Base-by-base conservation (phyloP, 495 filamentous ascomycete species). In the Paragyromitra xinjiangensis region DNA sequence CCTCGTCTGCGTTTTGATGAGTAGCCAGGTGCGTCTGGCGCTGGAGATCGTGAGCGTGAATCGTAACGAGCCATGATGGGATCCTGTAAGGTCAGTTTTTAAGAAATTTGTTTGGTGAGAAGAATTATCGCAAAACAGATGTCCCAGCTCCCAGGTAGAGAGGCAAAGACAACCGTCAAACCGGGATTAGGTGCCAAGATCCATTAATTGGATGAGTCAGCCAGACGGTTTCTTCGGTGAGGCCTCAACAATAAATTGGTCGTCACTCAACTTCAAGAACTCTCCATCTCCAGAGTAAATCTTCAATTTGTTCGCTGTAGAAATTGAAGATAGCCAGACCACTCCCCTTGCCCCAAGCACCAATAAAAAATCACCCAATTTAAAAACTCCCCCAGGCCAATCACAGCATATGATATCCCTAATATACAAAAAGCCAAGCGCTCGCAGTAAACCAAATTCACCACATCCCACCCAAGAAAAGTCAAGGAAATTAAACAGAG, bases 31-130 rank as follows among this genome's bases (percentile, higher is more conserved):
- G 81, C 58, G 39, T 81, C 81, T 39, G 80, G 69, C 19, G 53
- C 53, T 16, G 81, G 81, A 45, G 81, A 82, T 8, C 80, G 81
- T 12, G 81, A 82, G 63, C 81, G 81, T 56, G 81, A 82, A 73
- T 55, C 79, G 53, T 81, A 81, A 40, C 50, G 80, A 29, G 74
- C 65, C 80, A 81, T 81, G 51, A 44, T 58, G 19, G 34, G 56
- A 24, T 75, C 74, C 69, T 77, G 50, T 75, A 56, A 39, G 19
- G 40, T 40, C 7, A n/a, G 61, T 24, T 64, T 45, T 64, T 45
- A 59, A 58, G 39, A 14, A 51, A 51, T 44, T 58, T 73, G 39
- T 65, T 48, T 2, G 58, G 14, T 64, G 73, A 16, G 22, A 51
- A 29, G 64, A 66, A 19, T 55, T 65, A 34, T 55, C 70, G 37